A percentile compares a stretch with the other conserved stretches of the same genome.
Conservation (phyloP, 2,329 filamentous ascomycete genomes). For the Penicillium digitatum region DNA sequence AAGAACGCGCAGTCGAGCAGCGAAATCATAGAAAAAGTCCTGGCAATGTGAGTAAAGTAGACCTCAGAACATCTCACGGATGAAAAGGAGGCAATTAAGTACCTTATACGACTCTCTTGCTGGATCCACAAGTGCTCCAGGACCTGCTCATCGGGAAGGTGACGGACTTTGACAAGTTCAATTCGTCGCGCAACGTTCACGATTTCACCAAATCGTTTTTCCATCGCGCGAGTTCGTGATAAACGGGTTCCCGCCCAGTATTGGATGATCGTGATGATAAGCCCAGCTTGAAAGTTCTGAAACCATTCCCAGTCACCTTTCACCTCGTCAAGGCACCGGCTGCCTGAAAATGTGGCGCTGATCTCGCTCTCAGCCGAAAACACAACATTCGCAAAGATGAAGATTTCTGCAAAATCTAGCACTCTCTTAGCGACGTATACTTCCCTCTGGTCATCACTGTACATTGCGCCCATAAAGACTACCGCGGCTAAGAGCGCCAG, state of each 20-base stretch:
- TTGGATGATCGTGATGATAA: conserved; percentile 41
- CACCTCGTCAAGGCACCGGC: conserved; percentile 20
- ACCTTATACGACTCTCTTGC: conserved; percentile 45
- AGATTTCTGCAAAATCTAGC: conserved; percentile 44
- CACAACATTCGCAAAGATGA: conserved; percentile 43
- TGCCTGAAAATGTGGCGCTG: conserved; percentile 30
- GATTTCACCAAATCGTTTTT: conserved; percentile 43
- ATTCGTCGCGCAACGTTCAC: conserved; percentile 43
- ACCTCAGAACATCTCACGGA: background rate
- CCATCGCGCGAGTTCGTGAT: conserved; percentile 42
- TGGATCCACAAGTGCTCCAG: conserved; percentile 44
- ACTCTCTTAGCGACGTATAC: conserved; percentile 37
- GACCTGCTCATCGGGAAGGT: conserved; percentile 36
- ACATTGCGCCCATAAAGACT: conserved; percentile 46
- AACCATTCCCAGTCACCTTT: conserved; percentile 35
- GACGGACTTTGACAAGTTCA: conserved; percentile 37
- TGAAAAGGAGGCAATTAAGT: background rate
- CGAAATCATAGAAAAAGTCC: conserved; percentile 40
- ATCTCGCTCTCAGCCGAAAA: conserved; percentile 43
- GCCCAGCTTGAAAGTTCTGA: conserved; percentile 43
- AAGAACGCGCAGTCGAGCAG: conserved; percentile 45
- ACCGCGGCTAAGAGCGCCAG: conserved; percentile 41
- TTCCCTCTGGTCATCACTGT: conserved; percentile 41
- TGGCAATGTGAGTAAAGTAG: conserved; percentile 19
- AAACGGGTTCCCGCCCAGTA: conserved; percentile 44